Conservation (phyloP, 1,284 basidiomycete species). For the Tilletiopsis washingtonensis region DNA sequence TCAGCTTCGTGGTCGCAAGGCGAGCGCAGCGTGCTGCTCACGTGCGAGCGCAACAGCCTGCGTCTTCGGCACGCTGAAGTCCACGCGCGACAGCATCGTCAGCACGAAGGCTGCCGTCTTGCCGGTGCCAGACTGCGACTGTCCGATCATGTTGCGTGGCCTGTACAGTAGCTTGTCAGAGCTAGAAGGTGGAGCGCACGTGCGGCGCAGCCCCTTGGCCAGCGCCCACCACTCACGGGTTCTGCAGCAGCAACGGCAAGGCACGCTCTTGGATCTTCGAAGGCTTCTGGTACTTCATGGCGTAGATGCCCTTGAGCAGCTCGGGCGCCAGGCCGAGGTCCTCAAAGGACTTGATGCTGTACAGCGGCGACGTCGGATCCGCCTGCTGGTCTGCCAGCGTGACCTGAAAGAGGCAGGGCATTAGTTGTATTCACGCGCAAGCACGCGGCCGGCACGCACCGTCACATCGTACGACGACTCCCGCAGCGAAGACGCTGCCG, state of each 20-base stretch:
- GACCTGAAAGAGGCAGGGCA: too few relatives aligned
- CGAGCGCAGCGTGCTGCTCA: too few relatives aligned
- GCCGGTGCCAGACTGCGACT: slow-evolving; percentile 97
- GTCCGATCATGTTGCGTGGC: slow-evolving; percentile 95
- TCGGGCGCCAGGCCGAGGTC: slow-evolving; percentile 55
- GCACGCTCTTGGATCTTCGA: slow-evolving; percentile 99
- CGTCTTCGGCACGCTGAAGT: slow-evolving; percentile 71
- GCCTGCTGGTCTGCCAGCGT: slow-evolving; percentile 94
- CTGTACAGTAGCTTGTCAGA: too few relatives aligned
- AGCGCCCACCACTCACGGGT: slow-evolving; percentile 64
- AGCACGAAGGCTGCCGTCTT: slow-evolving; percentile 98
- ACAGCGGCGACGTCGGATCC: slow-evolving; percentile 90
- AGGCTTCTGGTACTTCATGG: slow-evolving; percentile 92
- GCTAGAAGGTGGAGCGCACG: neutral
- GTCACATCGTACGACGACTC: slow-evolving; percentile 42
- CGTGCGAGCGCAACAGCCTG: slow-evolving; percentile 53
- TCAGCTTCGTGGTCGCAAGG: too few relatives aligned
- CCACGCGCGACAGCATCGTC: slow-evolving; percentile 91
- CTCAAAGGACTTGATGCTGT: slow-evolving; percentile 88
- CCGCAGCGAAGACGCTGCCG: slow-evolving; percentile 13
- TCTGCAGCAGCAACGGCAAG: slow-evolving; percentile 76
- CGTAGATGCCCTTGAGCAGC: slow-evolving; percentile 90
- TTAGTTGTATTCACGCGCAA: too few relatives aligned
- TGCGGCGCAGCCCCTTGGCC: neutral
- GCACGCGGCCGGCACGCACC: too few relatives aligned